phyloP scores from a whole-genome alignment of 1,139 yeast species.

The Pichia sp. region DNA sequence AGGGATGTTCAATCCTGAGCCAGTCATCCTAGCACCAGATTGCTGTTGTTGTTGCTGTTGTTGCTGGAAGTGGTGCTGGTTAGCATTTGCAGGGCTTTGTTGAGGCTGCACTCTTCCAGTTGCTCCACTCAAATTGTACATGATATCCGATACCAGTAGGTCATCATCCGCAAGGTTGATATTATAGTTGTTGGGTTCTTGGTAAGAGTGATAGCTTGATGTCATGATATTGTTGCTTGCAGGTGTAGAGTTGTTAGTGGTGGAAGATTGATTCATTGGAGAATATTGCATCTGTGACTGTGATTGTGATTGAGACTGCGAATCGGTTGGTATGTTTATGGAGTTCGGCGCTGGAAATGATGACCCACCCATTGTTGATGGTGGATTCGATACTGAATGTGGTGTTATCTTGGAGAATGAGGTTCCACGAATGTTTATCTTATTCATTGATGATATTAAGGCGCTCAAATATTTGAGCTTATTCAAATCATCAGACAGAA shows the following conservation, averaged over 20 bases:
- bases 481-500: slow-evolving; percentile 24
- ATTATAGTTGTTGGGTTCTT: too few species aligned
- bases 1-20: background rate
- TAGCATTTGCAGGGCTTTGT: too few species aligned
- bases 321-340: too few species aligned
- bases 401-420: too few species aligned
- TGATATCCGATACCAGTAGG: background rate
- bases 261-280: too few species aligned
- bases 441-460: slow-evolving; percentile 22
- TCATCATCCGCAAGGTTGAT: too few species aligned
- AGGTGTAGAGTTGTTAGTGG: slow-evolving; percentile 11
- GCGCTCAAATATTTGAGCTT: slow-evolving; percentile 26
- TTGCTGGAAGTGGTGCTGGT: background rate
- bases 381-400: slow-evolving; percentile 1
- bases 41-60: background rate
- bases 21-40: background rate
- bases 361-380: too few species aligned
- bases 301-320: too few species aligned
- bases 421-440: too few species aligned
- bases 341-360: too few species aligned
- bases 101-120: too few species aligned
- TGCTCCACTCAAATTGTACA: background rate
- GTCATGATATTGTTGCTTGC: slow-evolving; percentile 3
- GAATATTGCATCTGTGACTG: too few species aligned
- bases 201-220: background rate